Percentiles rank a stretch among this genome's conserved stretches.
Conservation (phyloP, 2,329 filamentous ascomycete genomes). For the Pestalotiopsis sp. region DNA sequence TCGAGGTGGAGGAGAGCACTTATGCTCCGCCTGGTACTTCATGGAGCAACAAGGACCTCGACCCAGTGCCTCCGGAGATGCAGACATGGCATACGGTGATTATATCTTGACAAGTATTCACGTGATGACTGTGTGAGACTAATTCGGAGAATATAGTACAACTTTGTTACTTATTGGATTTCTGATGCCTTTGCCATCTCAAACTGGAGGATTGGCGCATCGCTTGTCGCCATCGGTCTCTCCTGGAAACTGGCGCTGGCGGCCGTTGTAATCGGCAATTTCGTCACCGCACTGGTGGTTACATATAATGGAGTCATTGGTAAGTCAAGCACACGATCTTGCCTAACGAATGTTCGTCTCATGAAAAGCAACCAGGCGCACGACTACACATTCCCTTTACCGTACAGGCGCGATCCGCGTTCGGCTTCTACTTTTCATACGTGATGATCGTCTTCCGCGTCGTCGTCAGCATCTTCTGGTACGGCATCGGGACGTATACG, state of each 20-base stretch:
- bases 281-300: constrained; percentile 21
- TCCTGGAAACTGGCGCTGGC: constrained; percentile 22
- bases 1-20: constrained; percentile 18
- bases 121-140: background rate
- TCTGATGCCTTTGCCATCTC: constrained; percentile 22
- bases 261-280: constrained; percentile 21
- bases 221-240: constrained; percentile 21
- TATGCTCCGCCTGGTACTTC: constrained; percentile 15
- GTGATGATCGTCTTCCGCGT: constrained; percentile 30
- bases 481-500: constrained; percentile 31
- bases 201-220: constrained; percentile 22
- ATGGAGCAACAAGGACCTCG: constrained; percentile 18
- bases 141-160: constrained; percentile 1
- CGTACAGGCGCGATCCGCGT: constrained; percentile 27
- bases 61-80: constrained; percentile 12
- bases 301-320: constrained; percentile 26
- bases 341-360: background rate
- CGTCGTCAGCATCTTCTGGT: constrained; percentile 38
- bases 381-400: constrained; percentile 30
- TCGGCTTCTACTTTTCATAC: constrained; percentile 28
- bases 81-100: constrained; percentile 13
- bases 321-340: background rate
- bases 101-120: too few relatives aligned
- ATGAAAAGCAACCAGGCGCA: constrained; percentile 14
- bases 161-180: constrained; percentile 23